Evolutionary conservation across 2,329 filamentous ascomycete genomes (phyloP), one percentile per base, ranked within the genome.

Genomic region (Fusarium mexicanum): DNA sequence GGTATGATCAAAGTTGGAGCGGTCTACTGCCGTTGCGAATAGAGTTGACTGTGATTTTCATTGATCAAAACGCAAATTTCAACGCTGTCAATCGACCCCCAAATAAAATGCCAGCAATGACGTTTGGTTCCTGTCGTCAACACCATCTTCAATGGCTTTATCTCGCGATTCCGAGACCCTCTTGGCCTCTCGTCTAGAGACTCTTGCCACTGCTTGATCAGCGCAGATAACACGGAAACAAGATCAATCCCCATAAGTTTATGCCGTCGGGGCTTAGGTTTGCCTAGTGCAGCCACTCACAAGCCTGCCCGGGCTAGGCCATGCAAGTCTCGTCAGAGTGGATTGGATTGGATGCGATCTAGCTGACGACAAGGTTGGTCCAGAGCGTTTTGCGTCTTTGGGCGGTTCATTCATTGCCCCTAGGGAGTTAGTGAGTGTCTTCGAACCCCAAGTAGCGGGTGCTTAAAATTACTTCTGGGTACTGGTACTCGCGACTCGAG

Each of bases 191-290:
- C 35, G 20, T 20, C 24, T 9, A 50, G 43, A 53, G 24, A 31
- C 43, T 70, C n/a, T 54, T 44, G 47, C 66, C 59, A 54, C 24
- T 29, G n/a, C 40, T 47, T 53, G 35, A 17, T 33, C 18, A 24
- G 11, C 76, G 76, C 63, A 74, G 50, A 78, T 78, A 76, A 74
- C 48, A 77, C 70, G 76, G 76, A 64, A 77, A 77, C 61, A 77
- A 64, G 38, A 33, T 4, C 5, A 26, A 37, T 54, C 54, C 54
- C 76, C 72, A 73, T 61, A 73, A 51, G 18, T 48, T 40, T 38
- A 35, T 50, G 55, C 43, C 51, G 38, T 29, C 72, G 61, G 53
- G 62, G 62, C 61, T 67, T 60, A 70, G 69, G 55, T 67, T 59
- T 61, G 31, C 24, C 64, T 69, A 62, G 60, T 37, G 48, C 40